Percentiles rank a stretch among this genome's conserved stretches.
Evolutionary conservation across 176 grass and related monocot genomes (phyloP).

Genomic region (Musa troglodytarum): DNA sequence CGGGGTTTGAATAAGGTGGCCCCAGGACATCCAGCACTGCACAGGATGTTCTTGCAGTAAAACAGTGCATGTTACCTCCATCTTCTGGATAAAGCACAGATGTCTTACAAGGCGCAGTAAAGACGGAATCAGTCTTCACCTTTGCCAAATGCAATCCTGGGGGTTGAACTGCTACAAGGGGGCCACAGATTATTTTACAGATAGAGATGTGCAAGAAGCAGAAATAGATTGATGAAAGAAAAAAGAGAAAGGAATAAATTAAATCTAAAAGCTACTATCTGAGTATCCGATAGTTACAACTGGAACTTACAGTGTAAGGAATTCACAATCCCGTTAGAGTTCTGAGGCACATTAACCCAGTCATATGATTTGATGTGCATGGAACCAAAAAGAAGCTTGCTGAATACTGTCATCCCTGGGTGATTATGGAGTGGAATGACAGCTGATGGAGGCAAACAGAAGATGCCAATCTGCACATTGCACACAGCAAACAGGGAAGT

Average conservation of each 20-base stretch:
- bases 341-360: conserved; percentile 32
- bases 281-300: background rate
- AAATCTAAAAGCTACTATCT: background rate
- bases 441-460: conserved; percentile 57
- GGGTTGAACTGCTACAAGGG: background rate
- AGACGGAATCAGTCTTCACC: conserved; percentile 49
- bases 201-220: no score
- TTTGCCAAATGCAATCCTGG: conserved; percentile 54
- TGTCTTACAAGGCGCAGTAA: conserved; percentile 38
- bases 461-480: conserved; percentile 65
- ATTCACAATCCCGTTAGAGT: background rate
- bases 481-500: no score
- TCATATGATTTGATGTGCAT: conserved; percentile 91
- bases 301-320: background rate
- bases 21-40: conserved; percentile 79
- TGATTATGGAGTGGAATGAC: conserved; percentile 89
- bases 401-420: conserved; percentile 94
- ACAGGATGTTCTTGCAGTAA: conserved; percentile 66
- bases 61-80: conserved; percentile 82
- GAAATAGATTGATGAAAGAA: background rate
- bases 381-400: conserved; percentile 88
- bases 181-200: no score
- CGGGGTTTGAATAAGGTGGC: conserved; percentile 37
- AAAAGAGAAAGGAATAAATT: background rate
- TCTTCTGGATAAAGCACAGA: conserved; percentile 65